A percentile compares a stretch with the other conserved stretches of the same genome.
Evolutionary conservation across 179 eudicot genomes (phyloP).

Genomic region (Amaranthus tricolor): DNA sequence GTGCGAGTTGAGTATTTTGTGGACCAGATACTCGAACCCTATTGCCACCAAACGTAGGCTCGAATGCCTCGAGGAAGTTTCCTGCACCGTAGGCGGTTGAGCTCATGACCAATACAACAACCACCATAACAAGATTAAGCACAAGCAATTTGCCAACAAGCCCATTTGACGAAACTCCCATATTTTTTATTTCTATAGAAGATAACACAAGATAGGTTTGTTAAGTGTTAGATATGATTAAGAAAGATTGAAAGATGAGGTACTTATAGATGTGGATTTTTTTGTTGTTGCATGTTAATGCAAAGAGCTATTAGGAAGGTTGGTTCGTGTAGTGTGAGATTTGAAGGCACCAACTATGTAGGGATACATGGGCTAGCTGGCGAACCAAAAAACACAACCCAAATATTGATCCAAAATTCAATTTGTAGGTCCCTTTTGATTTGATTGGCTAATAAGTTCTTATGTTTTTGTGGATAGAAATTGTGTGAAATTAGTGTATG

Average conservation of each 20-base stretch:
- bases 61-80: slow-evolving; percentile 34
- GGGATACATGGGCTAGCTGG: not conserved
- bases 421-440: slow-evolving; percentile 1
- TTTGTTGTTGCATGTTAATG: not conserved
- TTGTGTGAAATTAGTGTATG: not conserved
- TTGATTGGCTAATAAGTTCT: not conserved
- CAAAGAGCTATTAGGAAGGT: not conserved
- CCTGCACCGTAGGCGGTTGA: slow-evolving; percentile 11
- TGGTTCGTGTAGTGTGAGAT: not conserved
- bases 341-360: slow-evolving; percentile 9
- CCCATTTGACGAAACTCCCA: slow-evolving; percentile 4
- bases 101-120: slow-evolving; percentile 1
- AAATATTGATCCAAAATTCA: slow-evolving; percentile 11
- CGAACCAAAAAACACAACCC: not conserved
- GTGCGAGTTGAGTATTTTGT: slow-evolving; percentile 24
- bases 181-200: not conserved
- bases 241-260: not conserved
- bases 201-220: not conserved
- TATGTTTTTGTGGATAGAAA: not conserved
- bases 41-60: slow-evolving; percentile 39
- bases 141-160: slow-evolving; percentile 5
- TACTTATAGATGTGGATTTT: not conserved
- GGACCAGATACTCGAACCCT: slow-evolving; percentile 23
- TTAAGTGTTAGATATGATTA: not conserved
- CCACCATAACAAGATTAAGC: not conserved